Percentiles rank a stretch among this genome's conserved stretches.
Evolutionary conservation across 176 grass and related monocot genomes (phyloP).

Genomic region (Rhipidocladum racemiflorum): DNA sequence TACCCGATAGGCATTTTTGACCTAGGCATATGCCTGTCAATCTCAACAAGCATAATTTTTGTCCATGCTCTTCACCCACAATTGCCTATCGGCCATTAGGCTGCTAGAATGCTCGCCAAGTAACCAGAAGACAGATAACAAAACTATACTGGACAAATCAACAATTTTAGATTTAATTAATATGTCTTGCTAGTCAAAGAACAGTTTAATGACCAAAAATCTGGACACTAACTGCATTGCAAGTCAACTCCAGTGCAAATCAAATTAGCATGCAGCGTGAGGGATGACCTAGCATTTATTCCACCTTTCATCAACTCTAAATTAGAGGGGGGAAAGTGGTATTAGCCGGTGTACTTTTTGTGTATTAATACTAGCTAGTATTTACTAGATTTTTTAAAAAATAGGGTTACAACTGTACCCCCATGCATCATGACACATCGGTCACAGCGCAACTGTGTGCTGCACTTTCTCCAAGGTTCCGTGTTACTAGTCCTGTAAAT

Average conservation of each 20-base stretch:
- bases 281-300: neutral
- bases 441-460: neutral
- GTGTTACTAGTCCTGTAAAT: conserved; percentile 9
- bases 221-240: neutral
- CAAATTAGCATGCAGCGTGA: neutral
- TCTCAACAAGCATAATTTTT: neutral
- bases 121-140: neutral
- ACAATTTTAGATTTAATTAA: neutral
- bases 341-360: neutral
- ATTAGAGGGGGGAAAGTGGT: neutral
- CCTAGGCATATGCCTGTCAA: neutral
- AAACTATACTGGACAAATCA: neutral
- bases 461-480: neutral
- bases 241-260: neutral
- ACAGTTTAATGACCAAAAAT: neutral
- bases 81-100: neutral
- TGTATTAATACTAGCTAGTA: neutral
- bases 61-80: neutral
- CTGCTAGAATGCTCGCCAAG: neutral
- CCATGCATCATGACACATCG: neutral
- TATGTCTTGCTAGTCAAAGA: neutral
- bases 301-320: neutral
- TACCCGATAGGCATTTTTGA: neutral
- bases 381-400: neutral
- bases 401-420: neutral